Evolutionary conservation across 495 filamentous ascomycete genomes (phyloP).

Genomic region (Tuber umbilicatum): DNA sequence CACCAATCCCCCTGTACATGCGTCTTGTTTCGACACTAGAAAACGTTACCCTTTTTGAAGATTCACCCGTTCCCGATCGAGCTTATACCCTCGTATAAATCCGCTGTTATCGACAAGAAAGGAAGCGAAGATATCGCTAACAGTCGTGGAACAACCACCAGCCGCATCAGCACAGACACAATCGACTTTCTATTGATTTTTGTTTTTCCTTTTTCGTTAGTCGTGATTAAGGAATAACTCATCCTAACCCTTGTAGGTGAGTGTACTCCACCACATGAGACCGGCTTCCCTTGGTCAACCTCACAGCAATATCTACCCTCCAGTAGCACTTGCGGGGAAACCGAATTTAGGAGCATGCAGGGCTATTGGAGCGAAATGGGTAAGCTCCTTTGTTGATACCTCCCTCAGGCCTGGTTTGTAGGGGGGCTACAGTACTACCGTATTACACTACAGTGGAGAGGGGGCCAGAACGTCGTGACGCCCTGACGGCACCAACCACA

Average conservation of each 20-base stretch:
- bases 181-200: slow-evolving; percentile 3
- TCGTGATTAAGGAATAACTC: neutral
- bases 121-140: slow-evolving; percentile 14
- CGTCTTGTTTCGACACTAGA: slow-evolving; percentile 30
- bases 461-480: neutral
- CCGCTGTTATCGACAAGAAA: slow-evolving; percentile 12
- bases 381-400: slow-evolving; percentile 6
- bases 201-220: slow-evolving; percentile 17
- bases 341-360: slow-evolving; percentile 22
- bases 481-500: neutral
- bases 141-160: slow-evolving; percentile 22
- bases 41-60: slow-evolving; percentile 24
- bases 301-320: slow-evolving; percentile 7
- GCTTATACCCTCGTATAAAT: slow-evolving; percentile 16
- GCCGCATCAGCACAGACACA: neutral
- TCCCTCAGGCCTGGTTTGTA: neutral
- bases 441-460: neutral
- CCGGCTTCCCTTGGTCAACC: slow-evolving; percentile 15
- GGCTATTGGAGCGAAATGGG: slow-evolving; percentile 12
- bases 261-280: slow-evolving; percentile 23
- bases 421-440: neutral
- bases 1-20: slow-evolving; percentile 20
- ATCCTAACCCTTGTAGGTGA: slow-evolving; percentile 10
- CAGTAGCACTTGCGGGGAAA: slow-evolving; percentile 21
- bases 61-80: slow-evolving; percentile 20